A percentile compares a stretch with the other conserved stretches of the same genome.
Conservation (phyloP, 257 asterid species). For the Verbena officinalis region DNA sequence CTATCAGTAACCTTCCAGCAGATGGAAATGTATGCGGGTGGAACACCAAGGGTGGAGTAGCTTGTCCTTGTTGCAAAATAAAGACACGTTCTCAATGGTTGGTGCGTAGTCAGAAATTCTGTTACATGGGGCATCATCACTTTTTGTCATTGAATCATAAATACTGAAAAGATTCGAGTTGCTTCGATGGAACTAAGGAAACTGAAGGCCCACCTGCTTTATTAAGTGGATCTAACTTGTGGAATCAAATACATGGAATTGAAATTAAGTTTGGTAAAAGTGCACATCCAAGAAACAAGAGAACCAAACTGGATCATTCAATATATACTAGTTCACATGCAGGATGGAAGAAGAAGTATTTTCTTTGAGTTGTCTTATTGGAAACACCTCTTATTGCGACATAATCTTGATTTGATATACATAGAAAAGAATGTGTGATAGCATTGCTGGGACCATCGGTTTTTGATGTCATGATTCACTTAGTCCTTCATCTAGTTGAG, state of each 20-base stretch:
- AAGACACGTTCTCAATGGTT: not conserved
- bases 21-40: conserved; percentile 7
- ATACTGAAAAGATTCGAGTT: too few species aligned
- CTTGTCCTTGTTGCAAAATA: not conserved
- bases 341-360: conserved; percentile 23
- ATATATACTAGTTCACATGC: not conserved
- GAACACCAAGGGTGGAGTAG: conserved; percentile 9
- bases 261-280: not conserved
- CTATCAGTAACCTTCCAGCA: conserved; percentile 13
- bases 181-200: not conserved
- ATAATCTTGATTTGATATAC: conserved; percentile 24
- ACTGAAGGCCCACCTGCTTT: not conserved
- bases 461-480: conserved; percentile 10
- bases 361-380: conserved; percentile 27
- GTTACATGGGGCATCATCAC: too few species aligned
- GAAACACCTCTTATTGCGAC: not conserved
- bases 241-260: not conserved
- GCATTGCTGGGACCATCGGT: not conserved
- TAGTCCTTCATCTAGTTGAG: not conserved
- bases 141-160: too few species aligned
- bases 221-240: too few species aligned
- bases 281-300: not conserved
- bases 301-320: not conserved
- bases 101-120: too few species aligned
- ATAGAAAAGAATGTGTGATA: conserved; percentile 21